A percentile compares a stretch with the other conserved stretches of the same genome.
phyloP scores from a whole-genome alignment of 73 alveolate species.

The Symbiodinium pilosum region DNA sequence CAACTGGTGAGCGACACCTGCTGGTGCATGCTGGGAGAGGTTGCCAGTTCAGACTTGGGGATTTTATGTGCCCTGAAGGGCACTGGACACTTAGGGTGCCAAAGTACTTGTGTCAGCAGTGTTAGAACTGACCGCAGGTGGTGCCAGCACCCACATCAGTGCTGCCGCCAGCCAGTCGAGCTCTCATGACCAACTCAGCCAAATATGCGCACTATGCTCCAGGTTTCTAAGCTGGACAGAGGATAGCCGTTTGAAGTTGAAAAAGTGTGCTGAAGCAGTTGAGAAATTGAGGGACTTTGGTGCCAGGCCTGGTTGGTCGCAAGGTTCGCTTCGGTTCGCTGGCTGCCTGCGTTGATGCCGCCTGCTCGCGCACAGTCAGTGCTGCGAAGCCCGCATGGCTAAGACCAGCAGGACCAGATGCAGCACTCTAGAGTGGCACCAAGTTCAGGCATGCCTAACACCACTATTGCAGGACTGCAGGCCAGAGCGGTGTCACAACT shows the following conservation, averaged over 20 bases:
- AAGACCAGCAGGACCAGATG: background rate
- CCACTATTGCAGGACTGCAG: background rate
- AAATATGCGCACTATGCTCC: constrained; percentile 95
- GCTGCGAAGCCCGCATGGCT: constrained; percentile 54
- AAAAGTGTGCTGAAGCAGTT: background rate
- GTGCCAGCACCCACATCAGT: constrained; percentile 79
- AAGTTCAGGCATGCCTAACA: no score
- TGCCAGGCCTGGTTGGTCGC: constrained; percentile 63
- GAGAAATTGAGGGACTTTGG: no score
- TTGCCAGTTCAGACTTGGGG: no score
- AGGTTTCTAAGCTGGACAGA: background rate
- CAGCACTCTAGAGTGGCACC: no score
- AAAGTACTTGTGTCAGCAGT: no score
- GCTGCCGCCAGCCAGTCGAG: constrained; percentile 44
- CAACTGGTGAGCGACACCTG: constrained; percentile 94
- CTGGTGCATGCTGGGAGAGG: constrained; percentile 95
- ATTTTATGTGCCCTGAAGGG: background rate
- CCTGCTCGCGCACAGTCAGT: constrained; percentile 47
- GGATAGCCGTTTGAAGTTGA: background rate
- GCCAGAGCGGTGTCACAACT: background rate
- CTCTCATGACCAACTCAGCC: constrained; percentile 84
- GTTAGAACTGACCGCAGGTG: constrained; percentile 51
- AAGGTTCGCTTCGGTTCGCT: constrained; percentile 86
- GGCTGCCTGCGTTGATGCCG: constrained; percentile 83
- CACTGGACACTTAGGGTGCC: background rate